phyloP scores from a whole-genome alignment of 139 green algal species.

The Coccomyxa sp. region DNA sequence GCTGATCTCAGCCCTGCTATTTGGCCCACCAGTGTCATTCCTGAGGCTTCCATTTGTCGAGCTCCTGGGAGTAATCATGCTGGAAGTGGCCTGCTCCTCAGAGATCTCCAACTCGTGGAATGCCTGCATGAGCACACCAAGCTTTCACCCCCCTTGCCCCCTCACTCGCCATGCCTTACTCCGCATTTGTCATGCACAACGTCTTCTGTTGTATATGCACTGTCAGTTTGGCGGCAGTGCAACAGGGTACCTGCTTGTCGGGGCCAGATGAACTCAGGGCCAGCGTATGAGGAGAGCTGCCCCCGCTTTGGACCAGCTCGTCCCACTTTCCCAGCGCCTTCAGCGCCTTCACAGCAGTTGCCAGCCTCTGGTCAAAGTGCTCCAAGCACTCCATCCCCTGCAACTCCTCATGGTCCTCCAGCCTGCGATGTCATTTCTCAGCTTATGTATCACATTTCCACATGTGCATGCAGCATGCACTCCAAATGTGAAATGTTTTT shows the following conservation, averaged over 20 bases:
- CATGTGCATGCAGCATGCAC: not conserved
- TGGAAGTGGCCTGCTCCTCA: not conserved
- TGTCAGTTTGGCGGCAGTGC: too few relatives aligned
- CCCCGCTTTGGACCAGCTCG: constrained; percentile 28
- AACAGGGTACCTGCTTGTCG: too few relatives aligned
- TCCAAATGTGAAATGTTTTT: not conserved
- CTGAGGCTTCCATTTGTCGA: not conserved
- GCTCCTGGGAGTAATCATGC: not conserved
- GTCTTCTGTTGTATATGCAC: too few relatives aligned
- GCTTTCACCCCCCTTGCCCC: too few relatives aligned
- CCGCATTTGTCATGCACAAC: too few relatives aligned
- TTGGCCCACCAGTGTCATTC: not conserved
- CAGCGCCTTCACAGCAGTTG: constrained; percentile 21
- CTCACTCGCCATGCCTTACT: too few relatives aligned
- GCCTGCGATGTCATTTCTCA: constrained; percentile 6
- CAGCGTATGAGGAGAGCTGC: constrained; percentile 28
- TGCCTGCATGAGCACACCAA: too few relatives aligned
- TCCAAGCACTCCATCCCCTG: constrained; percentile 19
- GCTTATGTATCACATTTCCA: not conserved
- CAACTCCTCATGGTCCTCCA: constrained; percentile 39
- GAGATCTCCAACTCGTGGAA: not conserved
- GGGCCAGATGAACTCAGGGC: constrained; percentile 6
- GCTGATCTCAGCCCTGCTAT: not conserved
- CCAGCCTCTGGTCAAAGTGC: constrained; percentile 45
- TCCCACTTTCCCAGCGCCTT: constrained; percentile 13